These are phyloP conservation scores for Cryptococcus deneoformans DNA, from an alignment of 1,284 basidiomycete species.

Conservation along the genomic window DNA sequence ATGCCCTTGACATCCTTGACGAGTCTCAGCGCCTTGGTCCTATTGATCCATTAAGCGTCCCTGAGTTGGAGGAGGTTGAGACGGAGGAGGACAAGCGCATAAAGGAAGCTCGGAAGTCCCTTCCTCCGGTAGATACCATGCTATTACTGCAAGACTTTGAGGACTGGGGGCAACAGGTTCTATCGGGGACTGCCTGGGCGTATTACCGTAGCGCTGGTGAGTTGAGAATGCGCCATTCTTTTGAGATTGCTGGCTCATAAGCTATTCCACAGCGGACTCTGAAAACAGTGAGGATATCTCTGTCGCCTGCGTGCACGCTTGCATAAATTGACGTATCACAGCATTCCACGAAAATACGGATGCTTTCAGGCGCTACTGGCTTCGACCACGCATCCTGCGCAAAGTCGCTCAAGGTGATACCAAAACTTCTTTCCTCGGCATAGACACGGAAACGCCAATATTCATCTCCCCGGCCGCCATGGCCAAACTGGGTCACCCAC, in stretches of 20 bases:
- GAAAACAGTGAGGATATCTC: conserved; percentile 61
- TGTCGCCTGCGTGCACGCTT: conserved; percentile 31
- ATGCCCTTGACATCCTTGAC: conserved; percentile 42
- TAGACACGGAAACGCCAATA: conserved; percentile 67
- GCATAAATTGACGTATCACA: conserved; percentile 58
- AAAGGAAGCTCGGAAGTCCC: conserved; percentile 23
- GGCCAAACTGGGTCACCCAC: conserved; percentile 84
- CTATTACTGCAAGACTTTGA: conserved; percentile 45
- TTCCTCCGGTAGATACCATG: conserved; percentile 38
- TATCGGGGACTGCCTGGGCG: conserved; percentile 69
- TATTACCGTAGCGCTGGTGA: conserved; percentile 74
- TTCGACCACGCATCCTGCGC: conserved; percentile 73
- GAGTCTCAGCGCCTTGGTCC: conserved; percentile 31
- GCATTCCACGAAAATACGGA: conserved; percentile 71
- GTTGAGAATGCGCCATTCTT: too few species aligned
- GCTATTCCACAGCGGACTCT: conserved; percentile 56
- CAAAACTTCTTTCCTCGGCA: conserved; percentile 72
- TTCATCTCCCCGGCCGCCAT: conserved; percentile 82
- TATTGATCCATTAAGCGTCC: conserved; percentile 21
- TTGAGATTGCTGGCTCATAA: too few species aligned
- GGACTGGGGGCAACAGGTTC: conserved; percentile 56
- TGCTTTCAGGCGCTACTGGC: conserved; percentile 34
- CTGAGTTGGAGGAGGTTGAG: conserved; percentile 32
- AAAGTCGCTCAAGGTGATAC: conserved; percentile 67
- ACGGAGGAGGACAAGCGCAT: conserved; percentile 36